Base-by-base conservation (phyloP, 1,284 basidiomycete genomes). In the Laetiporus sulphureus region DNA sequence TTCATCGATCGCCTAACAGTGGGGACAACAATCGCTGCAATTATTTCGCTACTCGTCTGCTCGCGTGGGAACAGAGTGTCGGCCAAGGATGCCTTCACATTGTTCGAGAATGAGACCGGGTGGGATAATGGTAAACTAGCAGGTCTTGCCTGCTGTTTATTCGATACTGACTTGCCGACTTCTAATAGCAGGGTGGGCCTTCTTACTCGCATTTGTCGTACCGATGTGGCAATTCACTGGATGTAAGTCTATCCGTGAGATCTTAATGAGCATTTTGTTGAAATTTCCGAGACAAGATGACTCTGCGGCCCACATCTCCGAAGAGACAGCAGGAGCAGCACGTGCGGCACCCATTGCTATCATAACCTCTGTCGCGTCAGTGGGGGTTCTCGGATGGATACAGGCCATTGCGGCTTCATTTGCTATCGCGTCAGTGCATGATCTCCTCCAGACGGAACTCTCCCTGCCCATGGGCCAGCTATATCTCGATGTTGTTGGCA, bases 201-300 rank as follows among this genome's bases (percentile, higher is more conserved):
- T 87, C 57, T 61, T 87, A 47, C 59, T 87, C 16, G 70, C 82
- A 0, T 84, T 87, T 53, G 81, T 79, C 0, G 71, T 79, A 1
- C 79, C 82, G 0, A 86, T 86, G 77, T 88, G 84, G 84, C 82
- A 79, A 1, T 59, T 86, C 36, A 85, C 83, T 0, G 80, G 81
- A 40, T 87, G 82, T 82, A 45, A 53, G 77, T 54, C 4, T 18
- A 24, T 18, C 27, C 40, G 29, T 13, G 5, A 22, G 13, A 4
- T 38, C 8, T 11, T 19, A 4, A 25, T 27, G 8, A 18, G 33
- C 13, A 40, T 1, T 15, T 24, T 16, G 6, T 39, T 33, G 7
- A 34, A 16, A 41, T 25, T 10, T 38, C 10, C 5, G 25, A 21
- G 23, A 3, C 4, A 22, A 55, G 81, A 83, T 50, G 84, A 87